Evolutionary conservation across 192 early-diverging fungal genomes (phyloP).

Genomic region (Podila minutissima): DNA sequence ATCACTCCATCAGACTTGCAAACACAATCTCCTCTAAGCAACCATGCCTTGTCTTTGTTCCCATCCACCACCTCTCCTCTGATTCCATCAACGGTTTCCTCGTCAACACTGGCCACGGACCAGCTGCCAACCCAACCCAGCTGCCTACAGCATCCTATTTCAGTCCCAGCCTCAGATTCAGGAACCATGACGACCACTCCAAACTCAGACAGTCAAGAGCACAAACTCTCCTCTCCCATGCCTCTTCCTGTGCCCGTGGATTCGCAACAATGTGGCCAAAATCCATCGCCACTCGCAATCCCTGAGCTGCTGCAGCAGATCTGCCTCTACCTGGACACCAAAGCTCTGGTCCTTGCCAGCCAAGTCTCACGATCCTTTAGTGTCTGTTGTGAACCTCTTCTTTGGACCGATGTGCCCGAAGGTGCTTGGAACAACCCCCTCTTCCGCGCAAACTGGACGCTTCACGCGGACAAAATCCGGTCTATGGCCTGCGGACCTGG

Average conservation of each 20-base stretch:
- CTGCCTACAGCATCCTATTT: too few species aligned
- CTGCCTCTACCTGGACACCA: constrained; percentile 24
- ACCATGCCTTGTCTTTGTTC: too few species aligned
- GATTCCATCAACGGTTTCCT: too few species aligned
- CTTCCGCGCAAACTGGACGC: constrained; percentile 17
- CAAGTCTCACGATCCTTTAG: constrained; percentile 27
- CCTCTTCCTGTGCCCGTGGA: neutral
- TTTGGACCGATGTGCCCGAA: constrained; percentile 27
- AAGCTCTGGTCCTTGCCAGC: constrained; percentile 12
- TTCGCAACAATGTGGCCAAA: neutral
- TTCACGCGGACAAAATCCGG: constrained; percentile 9
- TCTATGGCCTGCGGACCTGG: constrained; percentile 17
- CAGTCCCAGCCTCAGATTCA: neutral
- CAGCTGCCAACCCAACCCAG: too few species aligned
- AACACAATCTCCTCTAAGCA: too few species aligned
- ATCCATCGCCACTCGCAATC: constrained; percentile 10
- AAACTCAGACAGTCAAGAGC: neutral
- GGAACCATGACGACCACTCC: neutral
- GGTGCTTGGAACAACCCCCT: constrained; percentile 19
- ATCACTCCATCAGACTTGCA: too few species aligned
- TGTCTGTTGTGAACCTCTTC: constrained; percentile 15
- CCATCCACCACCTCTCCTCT: too few species aligned
- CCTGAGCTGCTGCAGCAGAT: constrained; percentile 31
- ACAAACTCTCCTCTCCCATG: neutral
- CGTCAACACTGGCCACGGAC: too few species aligned